These are phyloP conservation scores for Ceratobasidium sp. DNA, from an alignment of 1,284 basidiomycete species.

Conservation along the genomic window DNA sequence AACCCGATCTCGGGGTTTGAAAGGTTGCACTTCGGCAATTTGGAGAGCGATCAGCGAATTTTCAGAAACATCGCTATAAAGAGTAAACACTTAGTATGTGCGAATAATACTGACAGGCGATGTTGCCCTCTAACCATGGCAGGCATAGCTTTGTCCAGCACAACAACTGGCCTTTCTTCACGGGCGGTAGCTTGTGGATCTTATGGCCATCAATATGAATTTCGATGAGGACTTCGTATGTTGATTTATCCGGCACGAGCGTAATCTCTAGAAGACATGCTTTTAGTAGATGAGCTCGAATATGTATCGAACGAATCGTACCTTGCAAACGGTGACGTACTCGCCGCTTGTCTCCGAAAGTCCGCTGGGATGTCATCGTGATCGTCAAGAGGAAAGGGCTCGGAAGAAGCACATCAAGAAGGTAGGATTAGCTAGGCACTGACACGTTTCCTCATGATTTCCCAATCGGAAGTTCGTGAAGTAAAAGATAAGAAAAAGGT, in stretches of 20 bases:
- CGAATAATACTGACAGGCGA: not conserved
- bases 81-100: not conserved
- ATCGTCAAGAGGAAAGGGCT: not conserved
- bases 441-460: too few relatives aligned
- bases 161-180: not conserved
- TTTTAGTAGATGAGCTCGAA: not conserved
- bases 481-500: too few relatives aligned
- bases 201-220: not conserved
- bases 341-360: not conserved
- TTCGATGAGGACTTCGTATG: not conserved
- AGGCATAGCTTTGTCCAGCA: not conserved
- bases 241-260: conserved; percentile 6
- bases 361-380: not conserved
- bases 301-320: not conserved
- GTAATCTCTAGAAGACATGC: not conserved
- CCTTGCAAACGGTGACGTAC: not conserved
- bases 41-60: not conserved
- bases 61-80: not conserved
- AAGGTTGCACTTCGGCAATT: not conserved
- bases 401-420: not conserved
- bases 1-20: not conserved
- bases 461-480: too few relatives aligned
- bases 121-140: not conserved
- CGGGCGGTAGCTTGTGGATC: not conserved
- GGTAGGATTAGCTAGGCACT: not conserved